A percentile compares a stretch with the other conserved stretches of the same genome.
phyloP scores from a whole-genome alignment of 2,329 filamentous ascomycete genomes.

The Trichoderma sp. region DNA sequence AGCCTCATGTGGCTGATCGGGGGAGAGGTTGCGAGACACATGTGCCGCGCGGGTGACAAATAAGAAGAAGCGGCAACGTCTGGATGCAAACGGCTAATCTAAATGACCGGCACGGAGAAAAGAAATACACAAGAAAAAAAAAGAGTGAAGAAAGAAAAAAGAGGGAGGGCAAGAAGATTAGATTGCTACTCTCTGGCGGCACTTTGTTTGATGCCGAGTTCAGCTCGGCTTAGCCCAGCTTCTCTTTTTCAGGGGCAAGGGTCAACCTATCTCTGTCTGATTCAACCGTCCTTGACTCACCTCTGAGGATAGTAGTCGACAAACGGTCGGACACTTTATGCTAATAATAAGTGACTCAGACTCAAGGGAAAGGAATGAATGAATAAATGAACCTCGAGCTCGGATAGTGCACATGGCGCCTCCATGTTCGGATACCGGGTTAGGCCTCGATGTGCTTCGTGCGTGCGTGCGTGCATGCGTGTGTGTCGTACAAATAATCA shows the following conservation, averaged over 20 bases:
- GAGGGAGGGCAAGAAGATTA: not conserved
- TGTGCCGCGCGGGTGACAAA: not conserved
- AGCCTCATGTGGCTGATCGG: slow-evolving; percentile 8
- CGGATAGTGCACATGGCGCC: not conserved
- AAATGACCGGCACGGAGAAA: not conserved
- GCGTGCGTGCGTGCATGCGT: not conserved
- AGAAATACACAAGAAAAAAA: not conserved
- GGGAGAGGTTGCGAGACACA: not conserved
- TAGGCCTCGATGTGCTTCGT: not conserved
- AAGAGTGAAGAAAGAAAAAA: not conserved
- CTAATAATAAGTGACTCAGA: not conserved
- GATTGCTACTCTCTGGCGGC: not conserved
- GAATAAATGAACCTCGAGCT: not conserved
- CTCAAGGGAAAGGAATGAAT: not conserved
- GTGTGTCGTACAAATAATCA: not conserved
- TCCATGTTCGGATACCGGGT: not conserved
- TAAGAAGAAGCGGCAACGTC: not conserved
- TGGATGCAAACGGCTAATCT: not conserved
- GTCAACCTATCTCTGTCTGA: not conserved
- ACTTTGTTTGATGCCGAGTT: not conserved
- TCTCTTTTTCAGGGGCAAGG: not conserved
- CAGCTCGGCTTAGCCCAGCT: not conserved
- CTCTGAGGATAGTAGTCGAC: not conserved
- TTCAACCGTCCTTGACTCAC: not conserved
- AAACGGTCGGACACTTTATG: not conserved